Base-by-base conservation (phyloP, 2,329 filamentous ascomycete species). In the Aureobasidium sp. region DNA sequence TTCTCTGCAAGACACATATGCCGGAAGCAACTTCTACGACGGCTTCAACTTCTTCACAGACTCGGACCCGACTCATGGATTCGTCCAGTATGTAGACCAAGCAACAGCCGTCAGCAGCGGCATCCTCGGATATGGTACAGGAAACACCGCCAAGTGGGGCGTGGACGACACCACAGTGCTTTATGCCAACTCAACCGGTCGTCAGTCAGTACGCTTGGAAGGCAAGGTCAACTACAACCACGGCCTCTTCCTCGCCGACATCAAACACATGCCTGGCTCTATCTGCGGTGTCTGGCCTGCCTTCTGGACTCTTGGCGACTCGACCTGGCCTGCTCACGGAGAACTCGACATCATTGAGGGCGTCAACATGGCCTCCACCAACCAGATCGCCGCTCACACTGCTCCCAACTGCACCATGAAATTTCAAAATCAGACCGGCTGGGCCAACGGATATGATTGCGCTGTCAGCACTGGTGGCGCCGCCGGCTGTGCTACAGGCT, bases 51-150 rank as follows among this genome's bases (percentile, higher is more conserved):
- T 84, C 71, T 82, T 74, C 66, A 80, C 78, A 8, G 75, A 63
- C 17, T 23, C 67, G 3, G 90, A 94, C 69, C 90, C 90, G 0
- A 94, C 90, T 2, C 68, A 86, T 65, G 90, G 90, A 36, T 90
- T 86, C 68, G 90, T 94, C 67, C 75, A 83, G 64, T 94, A 91
- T 69, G 80, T 86, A 60, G 77, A 83, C 66, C 78, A 80, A 56
- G 63, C 71, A n/a, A 82, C 80, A 1, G 88, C 89, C 61, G 36
- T 57, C 20, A 59, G 48, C 27, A 63, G 62, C 23, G 62, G 64
- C 9, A 63, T 72, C 42, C 68, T 73, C 15, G 61, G 61, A 5
- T 58, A 37, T 29, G 46, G 56, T 15, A 5, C 37, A 36, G 60
- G 60, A 12, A 50, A 50, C 29, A 52, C 59, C 29, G 61, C 62